A percentile compares a stretch with the other conserved stretches of the same genome.
Evolutionary conservation across 116 monocot species (phyloP).

Genomic region (Iris pallida): DNA sequence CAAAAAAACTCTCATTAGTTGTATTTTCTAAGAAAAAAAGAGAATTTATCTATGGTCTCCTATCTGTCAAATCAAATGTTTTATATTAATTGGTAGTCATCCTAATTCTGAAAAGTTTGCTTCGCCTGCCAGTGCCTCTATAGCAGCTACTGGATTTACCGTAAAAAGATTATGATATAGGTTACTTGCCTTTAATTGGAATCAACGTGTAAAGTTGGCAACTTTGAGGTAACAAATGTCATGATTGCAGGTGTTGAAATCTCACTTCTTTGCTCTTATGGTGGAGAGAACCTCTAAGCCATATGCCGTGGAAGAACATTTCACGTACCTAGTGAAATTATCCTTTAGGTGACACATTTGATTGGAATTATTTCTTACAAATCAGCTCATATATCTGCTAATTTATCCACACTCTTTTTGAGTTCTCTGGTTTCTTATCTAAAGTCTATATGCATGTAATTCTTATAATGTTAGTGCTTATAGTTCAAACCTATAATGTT

Average conservation of each 20-base stretch:
- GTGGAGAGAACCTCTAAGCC: conserved; percentile 80
- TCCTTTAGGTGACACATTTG: conserved; percentile 29
- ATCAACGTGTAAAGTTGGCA: neutral
- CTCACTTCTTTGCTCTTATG: conserved; percentile 73
- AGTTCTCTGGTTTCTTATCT: neutral
- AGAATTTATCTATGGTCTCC: too few species aligned
- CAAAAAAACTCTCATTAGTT: too few species aligned
- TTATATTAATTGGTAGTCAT: too few species aligned
- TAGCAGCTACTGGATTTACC: too few species aligned
- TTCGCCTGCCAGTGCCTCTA: too few species aligned
- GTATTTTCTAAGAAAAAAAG: too few species aligned
- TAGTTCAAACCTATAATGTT: too few species aligned
- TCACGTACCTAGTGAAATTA: conserved; percentile 82
- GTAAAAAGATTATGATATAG: too few species aligned
- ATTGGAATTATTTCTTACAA: neutral
- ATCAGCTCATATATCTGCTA: neutral
- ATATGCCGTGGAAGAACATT: conserved; percentile 91
- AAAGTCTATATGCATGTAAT: neutral
- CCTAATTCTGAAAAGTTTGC: too few species aligned
- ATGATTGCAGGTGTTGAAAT: conserved; percentile 68
- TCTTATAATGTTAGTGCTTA: too few species aligned
- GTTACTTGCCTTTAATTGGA: too few species aligned
- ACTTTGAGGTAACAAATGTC: neutral
- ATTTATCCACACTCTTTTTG: neutral
- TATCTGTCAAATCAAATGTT: too few species aligned